Conservation (phyloP, 179 eudicot species). For the Silene coronaria region DNA sequence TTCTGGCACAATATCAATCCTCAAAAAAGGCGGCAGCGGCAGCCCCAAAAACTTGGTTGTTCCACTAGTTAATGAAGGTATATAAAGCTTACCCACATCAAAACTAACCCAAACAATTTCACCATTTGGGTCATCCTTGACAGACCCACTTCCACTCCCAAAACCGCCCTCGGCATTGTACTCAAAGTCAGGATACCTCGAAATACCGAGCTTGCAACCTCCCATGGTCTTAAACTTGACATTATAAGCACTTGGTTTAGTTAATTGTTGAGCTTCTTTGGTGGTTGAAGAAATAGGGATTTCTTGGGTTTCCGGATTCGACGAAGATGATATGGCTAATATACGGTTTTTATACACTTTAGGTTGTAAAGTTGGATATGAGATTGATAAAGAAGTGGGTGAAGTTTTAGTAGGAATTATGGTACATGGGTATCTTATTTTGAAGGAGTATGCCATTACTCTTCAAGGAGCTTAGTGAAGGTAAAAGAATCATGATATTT, state of each 20-base stretch:
- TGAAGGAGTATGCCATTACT: constrained; percentile 5
- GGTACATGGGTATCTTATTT: constrained; percentile 30
- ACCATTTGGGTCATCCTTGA: constrained; percentile 21
- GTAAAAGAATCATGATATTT: not conserved
- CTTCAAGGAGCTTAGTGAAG: not conserved
- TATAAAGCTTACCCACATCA: constrained; percentile 49
- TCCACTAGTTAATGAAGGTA: constrained; percentile 63
- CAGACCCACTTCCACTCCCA: constrained; percentile 49
- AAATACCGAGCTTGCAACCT: constrained; percentile 81
- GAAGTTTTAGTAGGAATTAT: constrained; percentile 19
- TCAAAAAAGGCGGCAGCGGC: constrained; percentile 78
- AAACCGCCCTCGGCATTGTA: constrained; percentile 73
- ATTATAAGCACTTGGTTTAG: constrained; percentile 26
- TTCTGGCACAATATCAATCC: constrained; percentile 73
- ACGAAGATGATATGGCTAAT: constrained; percentile 22
- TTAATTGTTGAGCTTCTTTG: constrained; percentile 14
- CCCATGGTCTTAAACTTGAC: constrained; percentile 36
- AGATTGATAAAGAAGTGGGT: constrained; percentile 4
- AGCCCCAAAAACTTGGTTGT: constrained; percentile 84
- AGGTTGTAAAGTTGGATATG: constrained; percentile 21
- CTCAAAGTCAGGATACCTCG: constrained; percentile 71
- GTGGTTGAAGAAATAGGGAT: constrained; percentile 21
- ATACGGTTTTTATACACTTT: constrained; percentile 24
- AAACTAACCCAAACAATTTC: constrained; percentile 40
- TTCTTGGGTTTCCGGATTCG: constrained; percentile 18